Percentiles rank a stretch among this genome's conserved stretches.
Evolutionary conservation across 2,329 filamentous ascomycete genomes (phyloP).

Genomic region (Aureobasidium uvarum): DNA sequence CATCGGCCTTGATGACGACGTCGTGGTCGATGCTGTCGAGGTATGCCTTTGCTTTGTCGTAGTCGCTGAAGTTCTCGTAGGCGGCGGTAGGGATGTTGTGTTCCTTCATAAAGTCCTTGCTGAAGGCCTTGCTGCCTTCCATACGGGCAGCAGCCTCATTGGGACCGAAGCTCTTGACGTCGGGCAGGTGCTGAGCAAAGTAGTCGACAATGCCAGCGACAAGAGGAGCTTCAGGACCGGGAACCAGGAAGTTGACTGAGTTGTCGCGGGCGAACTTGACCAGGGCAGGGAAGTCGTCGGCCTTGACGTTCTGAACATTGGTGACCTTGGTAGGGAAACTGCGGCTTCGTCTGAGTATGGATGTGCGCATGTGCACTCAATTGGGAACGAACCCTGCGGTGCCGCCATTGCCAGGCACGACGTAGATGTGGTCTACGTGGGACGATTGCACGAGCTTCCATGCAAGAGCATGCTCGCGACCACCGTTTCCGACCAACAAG

Average conservation of each 20-base stretch:
- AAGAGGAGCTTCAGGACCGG: slow-evolving; percentile 89
- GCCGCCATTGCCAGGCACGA: slow-evolving; percentile 79
- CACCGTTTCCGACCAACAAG: slow-evolving; percentile 88
- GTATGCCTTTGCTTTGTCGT: slow-evolving; percentile 54
- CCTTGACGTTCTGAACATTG: slow-evolving; percentile 67
- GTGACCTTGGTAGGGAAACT: slow-evolving; percentile 37
- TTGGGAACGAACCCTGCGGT: slow-evolving; percentile 54
- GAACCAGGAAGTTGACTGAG: slow-evolving; percentile 76
- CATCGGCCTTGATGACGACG: slow-evolving; percentile 91
- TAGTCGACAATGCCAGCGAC: slow-evolving; percentile 85
- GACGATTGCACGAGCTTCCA: slow-evolving; percentile 90
- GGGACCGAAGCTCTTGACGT: slow-evolving; percentile 80
- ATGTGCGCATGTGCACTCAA: not conserved
- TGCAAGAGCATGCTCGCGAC: slow-evolving; percentile 88
- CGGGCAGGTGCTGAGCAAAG: slow-evolving; percentile 57
- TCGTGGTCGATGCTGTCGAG: slow-evolving; percentile 68
- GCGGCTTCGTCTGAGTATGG: slow-evolving; percentile 27
- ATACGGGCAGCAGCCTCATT: slow-evolving; percentile 79
- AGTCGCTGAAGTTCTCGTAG: slow-evolving; percentile 73
- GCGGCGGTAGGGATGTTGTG: slow-evolving; percentile 86
- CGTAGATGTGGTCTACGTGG: slow-evolving; percentile 69
- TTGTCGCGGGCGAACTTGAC: slow-evolving; percentile 72
- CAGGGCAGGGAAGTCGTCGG: slow-evolving; percentile 74
- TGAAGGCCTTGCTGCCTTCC: slow-evolving; percentile 96
- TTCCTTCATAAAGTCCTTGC: slow-evolving; percentile 95